Conservation (phyloP, 148 eudicot genomes). For the Fagopyrum esculentum region DNA sequence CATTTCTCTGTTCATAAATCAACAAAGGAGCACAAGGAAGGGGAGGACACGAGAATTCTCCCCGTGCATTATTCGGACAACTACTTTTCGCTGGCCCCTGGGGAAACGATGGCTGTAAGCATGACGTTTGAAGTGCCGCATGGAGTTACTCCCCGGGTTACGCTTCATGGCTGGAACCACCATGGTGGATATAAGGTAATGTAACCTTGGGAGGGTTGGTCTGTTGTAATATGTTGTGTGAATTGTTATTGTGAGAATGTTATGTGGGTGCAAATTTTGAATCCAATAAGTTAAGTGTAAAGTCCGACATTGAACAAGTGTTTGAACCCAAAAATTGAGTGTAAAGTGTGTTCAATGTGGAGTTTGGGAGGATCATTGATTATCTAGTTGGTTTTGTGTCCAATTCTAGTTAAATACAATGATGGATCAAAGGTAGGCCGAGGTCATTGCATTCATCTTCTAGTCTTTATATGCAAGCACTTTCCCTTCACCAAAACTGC, state of each 20-base stretch:
- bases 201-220: constrained; percentile 17
- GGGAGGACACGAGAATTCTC: constrained; percentile 78
- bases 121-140: constrained; percentile 75
- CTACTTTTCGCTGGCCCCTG: constrained; percentile 86
- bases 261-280: not conserved
- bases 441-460: too few relatives aligned
- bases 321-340: too few relatives aligned
- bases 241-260: not conserved
- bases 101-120: constrained; percentile 53
- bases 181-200: constrained; percentile 32
- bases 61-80: constrained; percentile 98
- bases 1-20: constrained; percentile 74
- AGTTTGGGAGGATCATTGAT: too few relatives aligned
- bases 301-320: not conserved
- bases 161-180: constrained; percentile 75
- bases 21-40: constrained; percentile 44
- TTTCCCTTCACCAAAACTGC: too few relatives aligned
- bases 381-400: too few relatives aligned
- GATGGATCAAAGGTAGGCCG: too few relatives aligned
- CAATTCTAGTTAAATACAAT: too few relatives aligned
- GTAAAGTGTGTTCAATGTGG: too few relatives aligned
- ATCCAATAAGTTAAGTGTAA: not conserved
- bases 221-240: not conserved
- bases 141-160: constrained; percentile 59
- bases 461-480: too few relatives aligned